A percentile compares a stretch with the other conserved stretches of the same genome.
These are phyloP conservation scores for Purshia tridentata DNA, from an alignment of 306 rosid genomes.

Conservation along the genomic window DNA sequence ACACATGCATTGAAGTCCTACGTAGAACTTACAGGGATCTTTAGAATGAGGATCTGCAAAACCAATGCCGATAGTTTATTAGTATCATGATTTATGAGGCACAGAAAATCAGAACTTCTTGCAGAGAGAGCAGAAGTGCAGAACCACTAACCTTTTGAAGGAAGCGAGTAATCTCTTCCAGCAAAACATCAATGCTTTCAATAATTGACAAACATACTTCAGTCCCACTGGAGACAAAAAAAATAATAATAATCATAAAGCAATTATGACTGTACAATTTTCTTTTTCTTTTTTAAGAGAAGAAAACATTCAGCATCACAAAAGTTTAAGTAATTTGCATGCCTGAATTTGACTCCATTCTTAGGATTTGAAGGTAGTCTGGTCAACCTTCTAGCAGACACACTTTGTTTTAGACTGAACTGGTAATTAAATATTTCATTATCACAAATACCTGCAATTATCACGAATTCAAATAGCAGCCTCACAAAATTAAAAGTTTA, in stretches of 20 bases:
- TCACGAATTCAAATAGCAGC: not conserved
- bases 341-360: constrained; percentile 87
- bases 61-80: constrained; percentile 1
- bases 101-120: not conserved
- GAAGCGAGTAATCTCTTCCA: constrained; percentile 51
- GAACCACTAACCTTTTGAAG: constrained; percentile 59
- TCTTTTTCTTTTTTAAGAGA: not conserved
- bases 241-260: not conserved
- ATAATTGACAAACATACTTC: constrained; percentile 59
- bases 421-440: constrained; percentile 46
- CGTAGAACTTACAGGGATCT: constrained; percentile 70
- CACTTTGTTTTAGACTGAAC: constrained; percentile 55
- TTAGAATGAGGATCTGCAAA: constrained; percentile 72
- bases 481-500: not conserved
- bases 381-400: constrained; percentile 47
- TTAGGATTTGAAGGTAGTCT: constrained; percentile 57
- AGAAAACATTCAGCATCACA: not conserved
- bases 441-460: constrained; percentile 59
- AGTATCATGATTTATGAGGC: no score
- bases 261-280: not conserved
- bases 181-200: constrained; percentile 50
- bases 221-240: constrained; percentile 62
- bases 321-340: constrained; percentile 21
- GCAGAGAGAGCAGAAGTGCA: not conserved
- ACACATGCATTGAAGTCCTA: not conserved